phyloP scores from a whole-genome alignment of 2,329 filamentous ascomycete species.

The Fusarium aywerte region DNA sequence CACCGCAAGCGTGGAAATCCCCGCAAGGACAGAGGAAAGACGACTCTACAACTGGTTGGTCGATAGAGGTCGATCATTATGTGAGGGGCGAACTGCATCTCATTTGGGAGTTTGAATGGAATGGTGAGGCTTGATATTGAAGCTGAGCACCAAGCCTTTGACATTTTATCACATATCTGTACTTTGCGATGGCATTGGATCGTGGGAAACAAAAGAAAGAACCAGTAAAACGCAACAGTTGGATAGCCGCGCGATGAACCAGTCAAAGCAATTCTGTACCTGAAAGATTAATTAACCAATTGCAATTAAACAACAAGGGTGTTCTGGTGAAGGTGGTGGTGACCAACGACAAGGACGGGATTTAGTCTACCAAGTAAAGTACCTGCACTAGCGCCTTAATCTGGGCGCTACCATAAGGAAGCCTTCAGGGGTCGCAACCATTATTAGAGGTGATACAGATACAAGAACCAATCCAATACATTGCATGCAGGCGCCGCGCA shows the following conservation, averaged over 20 bases:
- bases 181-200: slow-evolving; percentile 20
- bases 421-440: slow-evolving; percentile 14
- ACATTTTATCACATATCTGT: background rate
- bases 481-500: slow-evolving; percentile 11
- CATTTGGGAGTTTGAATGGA: slow-evolving; percentile 12
- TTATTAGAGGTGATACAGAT: slow-evolving; percentile 3
- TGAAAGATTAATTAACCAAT: slow-evolving; percentile 30
- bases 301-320: slow-evolving; percentile 16
- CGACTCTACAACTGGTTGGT: background rate
- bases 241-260: slow-evolving; percentile 14
- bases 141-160: slow-evolving; percentile 6
- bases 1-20: slow-evolving; percentile 24
- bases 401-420: slow-evolving; percentile 23
- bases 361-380: slow-evolving; percentile 19
- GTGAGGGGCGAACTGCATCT: slow-evolving; percentile 12
- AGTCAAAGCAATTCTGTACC: slow-evolving; percentile 30
- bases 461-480: slow-evolving; percentile 9
- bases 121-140: slow-evolving; percentile 21
- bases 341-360: slow-evolving; percentile 19
- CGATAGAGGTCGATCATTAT: slow-evolving; percentile 8
- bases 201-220: background rate
- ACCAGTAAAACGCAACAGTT: slow-evolving; percentile 9
- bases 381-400: slow-evolving; percentile 34
- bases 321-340: slow-evolving; percentile 39
- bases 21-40: slow-evolving; percentile 16